phyloP scores from a whole-genome alignment of 2,329 filamentous ascomycete genomes.

The Amauroascus niger region DNA sequence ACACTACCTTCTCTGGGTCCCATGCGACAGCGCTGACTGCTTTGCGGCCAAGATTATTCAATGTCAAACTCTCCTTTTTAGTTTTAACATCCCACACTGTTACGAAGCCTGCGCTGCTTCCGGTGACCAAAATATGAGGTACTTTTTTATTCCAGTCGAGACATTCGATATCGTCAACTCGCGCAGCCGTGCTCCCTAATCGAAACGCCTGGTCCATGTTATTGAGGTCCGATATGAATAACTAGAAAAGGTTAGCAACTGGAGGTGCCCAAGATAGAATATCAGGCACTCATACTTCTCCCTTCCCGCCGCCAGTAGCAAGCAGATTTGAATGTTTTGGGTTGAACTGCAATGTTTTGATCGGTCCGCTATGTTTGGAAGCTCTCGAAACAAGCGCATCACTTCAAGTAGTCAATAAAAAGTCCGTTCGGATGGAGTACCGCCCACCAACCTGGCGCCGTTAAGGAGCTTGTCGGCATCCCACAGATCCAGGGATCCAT shows the following conservation, averaged over 20 bases:
- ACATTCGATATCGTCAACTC: slow-evolving; percentile 90
- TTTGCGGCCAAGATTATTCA: slow-evolving; percentile 84
- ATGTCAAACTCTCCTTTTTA: slow-evolving; percentile 90
- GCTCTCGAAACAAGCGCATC: slow-evolving; percentile 80
- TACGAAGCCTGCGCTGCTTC: slow-evolving; percentile 85
- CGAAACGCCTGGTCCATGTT: slow-evolving; percentile 81
- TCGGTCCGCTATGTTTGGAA: slow-evolving; percentile 80
- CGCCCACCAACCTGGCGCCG: slow-evolving; percentile 39
- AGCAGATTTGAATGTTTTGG: slow-evolving; percentile 82
- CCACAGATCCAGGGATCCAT: slow-evolving; percentile 87
- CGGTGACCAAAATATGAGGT: slow-evolving; percentile 88
- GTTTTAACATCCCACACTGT: slow-evolving; percentile 98
- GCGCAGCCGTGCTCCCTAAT: slow-evolving; percentile 74
- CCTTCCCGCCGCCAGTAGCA: slow-evolving; percentile 85
- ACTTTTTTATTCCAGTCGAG: slow-evolving; percentile 99
- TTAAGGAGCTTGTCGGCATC: slow-evolving; percentile 63
- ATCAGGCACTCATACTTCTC: slow-evolving; percentile 47
- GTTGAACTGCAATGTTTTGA: slow-evolving; percentile 96
- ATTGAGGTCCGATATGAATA: slow-evolving; percentile 91
- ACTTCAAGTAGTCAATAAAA: slow-evolving; percentile 24
- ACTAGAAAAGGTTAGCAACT: slow-evolving; percentile 28
- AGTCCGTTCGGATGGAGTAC: not conserved
- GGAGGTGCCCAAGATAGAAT: not conserved
- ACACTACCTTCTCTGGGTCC: slow-evolving; percentile 74
- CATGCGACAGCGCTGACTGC: slow-evolving; percentile 91